A percentile compares a stretch with the other conserved stretches of the same genome.
These are phyloP conservation scores for Penicillium salamii DNA, from an alignment of 495 filamentous ascomycete genomes.

Conservation along the genomic window DNA sequence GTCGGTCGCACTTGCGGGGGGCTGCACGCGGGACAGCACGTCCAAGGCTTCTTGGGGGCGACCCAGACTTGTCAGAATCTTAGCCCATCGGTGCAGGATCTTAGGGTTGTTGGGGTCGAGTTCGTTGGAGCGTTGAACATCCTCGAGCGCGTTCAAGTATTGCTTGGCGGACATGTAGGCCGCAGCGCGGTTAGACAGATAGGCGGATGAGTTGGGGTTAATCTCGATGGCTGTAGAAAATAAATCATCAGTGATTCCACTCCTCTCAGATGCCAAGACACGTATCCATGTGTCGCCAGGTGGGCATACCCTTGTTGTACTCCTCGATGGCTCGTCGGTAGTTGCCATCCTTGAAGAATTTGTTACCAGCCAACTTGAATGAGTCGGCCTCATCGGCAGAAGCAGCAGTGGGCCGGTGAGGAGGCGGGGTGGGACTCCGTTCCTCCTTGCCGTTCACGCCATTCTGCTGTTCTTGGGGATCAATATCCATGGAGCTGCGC, in stretches of 20 bases:
- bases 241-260: constrained; percentile 9
- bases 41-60: constrained; percentile 80
- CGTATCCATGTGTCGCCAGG: background rate
- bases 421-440: constrained; percentile 72
- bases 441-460: constrained; percentile 53
- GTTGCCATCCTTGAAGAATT: constrained; percentile 89
- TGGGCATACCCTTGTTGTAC: constrained; percentile 81
- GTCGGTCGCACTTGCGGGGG: constrained; percentile 79
- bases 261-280: background rate
- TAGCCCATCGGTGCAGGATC: constrained; percentile 80
- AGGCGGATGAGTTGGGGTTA: constrained; percentile 68
- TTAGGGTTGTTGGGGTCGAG: constrained; percentile 81
- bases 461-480: constrained; percentile 48
- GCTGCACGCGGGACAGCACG: constrained; percentile 61
- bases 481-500: constrained; percentile 74
- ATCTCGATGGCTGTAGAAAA: constrained; percentile 69
- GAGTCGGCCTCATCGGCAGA: constrained; percentile 71
- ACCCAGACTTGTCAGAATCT: constrained; percentile 83
- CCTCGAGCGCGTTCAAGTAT: constrained; percentile 76
- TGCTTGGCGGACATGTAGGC: constrained; percentile 83
- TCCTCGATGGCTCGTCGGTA: constrained; percentile 82
- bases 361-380: constrained; percentile 91
- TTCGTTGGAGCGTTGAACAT: constrained; percentile 75
- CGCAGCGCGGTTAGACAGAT: constrained; percentile 91
- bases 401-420: constrained; percentile 62